phyloP scores from a whole-genome alignment of 192 early-diverging fungal species.

The Rhizoclosmatium globosum region DNA sequence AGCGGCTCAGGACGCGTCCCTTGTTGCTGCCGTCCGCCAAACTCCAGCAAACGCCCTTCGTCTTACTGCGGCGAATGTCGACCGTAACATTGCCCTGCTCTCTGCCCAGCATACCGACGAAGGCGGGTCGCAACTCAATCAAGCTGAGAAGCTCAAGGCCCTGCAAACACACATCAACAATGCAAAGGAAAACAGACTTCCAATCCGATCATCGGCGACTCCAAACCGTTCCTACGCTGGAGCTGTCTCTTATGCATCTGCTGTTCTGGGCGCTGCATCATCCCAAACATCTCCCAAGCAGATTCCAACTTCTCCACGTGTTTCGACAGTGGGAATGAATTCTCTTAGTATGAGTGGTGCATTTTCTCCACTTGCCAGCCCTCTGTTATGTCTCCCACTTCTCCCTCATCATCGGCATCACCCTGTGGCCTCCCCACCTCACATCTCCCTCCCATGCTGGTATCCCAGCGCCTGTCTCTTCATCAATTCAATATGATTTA shows the following conservation, averaged over 20 bases:
- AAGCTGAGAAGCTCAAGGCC: too few relatives aligned
- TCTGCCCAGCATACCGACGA: neutral
- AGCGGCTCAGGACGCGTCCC: neutral
- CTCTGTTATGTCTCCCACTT: neutral
- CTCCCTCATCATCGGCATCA: neutral
- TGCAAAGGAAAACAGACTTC: too few relatives aligned
- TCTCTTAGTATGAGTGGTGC: neutral
- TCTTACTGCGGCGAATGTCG: neutral
- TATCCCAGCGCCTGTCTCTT: neutral
- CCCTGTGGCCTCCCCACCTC: neutral
- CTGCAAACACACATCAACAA: too few relatives aligned
- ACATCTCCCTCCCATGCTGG: neutral
- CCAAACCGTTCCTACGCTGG: too few relatives aligned
- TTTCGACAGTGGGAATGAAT: too few relatives aligned
- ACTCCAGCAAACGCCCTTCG: neutral
- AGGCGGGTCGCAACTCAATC: too few relatives aligned
- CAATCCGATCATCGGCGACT: too few relatives aligned
- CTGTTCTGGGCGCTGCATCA: too few relatives aligned
- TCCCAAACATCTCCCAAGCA: too few relatives aligned
- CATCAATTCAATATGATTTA: conserved; percentile 17
- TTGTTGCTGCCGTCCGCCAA: neutral
- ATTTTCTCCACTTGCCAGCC: neutral
- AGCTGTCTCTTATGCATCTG: too few relatives aligned
- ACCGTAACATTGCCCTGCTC: neutral
- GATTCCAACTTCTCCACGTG: too few relatives aligned